These are phyloP conservation scores for Thelonectria olida DNA, from an alignment of 2,329 filamentous ascomycete species.

Conservation along the genomic window DNA sequence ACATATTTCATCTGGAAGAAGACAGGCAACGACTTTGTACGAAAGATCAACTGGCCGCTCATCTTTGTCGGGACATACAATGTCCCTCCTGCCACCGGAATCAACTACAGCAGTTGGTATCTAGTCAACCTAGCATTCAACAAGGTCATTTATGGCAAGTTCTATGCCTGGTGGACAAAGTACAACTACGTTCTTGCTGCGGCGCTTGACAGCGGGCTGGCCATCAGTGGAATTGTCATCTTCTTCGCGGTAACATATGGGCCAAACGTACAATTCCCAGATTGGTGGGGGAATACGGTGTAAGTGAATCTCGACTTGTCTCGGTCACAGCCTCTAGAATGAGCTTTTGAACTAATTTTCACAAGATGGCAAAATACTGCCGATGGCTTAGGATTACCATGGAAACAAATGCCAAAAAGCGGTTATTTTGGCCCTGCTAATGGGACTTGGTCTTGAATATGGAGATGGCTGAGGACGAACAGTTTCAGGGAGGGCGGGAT, in stretches of 20 bases:
- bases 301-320: neutral
- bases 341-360: neutral
- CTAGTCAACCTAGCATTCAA: constrained; percentile 13
- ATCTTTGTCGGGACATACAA: constrained; percentile 14
- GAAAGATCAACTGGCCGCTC: constrained; percentile 14
- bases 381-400: constrained; percentile 7
- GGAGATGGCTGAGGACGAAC: too few species aligned
- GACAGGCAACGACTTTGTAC: constrained; percentile 8
- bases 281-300: constrained; percentile 23
- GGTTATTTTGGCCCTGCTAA: constrained; percentile 17
- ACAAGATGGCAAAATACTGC: constrained; percentile 17
- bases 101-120: constrained; percentile 18
- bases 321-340: neutral
- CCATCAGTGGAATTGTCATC: constrained; percentile 12
- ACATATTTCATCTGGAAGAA: constrained; percentile 12
- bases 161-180: constrained; percentile 20
- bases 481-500: too few species aligned
- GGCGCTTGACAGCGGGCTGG: constrained; percentile 14
- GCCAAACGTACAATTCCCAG: constrained; percentile 15
- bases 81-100: constrained; percentile 13
- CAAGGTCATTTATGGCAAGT: constrained; percentile 4
- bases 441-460: constrained; percentile 17
- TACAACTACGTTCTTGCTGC: constrained; percentile 17
- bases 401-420: constrained; percentile 6
- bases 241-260: constrained; percentile 18